phyloP scores from a whole-genome alignment of 768 basidiomycete species.

The Peribolospora baueri region DNA sequence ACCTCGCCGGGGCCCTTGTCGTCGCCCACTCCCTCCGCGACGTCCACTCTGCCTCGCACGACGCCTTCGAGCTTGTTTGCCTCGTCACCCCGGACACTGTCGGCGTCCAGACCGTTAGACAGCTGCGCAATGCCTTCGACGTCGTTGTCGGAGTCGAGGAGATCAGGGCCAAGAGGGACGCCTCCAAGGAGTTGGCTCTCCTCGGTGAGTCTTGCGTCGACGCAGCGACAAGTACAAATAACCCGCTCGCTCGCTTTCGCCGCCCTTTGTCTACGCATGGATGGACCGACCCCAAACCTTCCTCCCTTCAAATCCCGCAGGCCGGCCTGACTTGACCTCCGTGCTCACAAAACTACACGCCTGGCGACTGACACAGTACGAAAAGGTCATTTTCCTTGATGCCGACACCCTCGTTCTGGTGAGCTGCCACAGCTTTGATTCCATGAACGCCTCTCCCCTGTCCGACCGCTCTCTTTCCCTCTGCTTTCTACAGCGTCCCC shows the following conservation, averaged over 20 bases:
- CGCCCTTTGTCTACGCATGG: slow-evolving; percentile 1
- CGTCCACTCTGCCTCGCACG: slow-evolving; percentile 37
- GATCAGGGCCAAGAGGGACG: slow-evolving; percentile 42
- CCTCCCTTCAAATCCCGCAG: slow-evolving; percentile 23
- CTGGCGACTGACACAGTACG: slow-evolving; percentile 69
- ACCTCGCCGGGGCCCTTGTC: slow-evolving; percentile 77
- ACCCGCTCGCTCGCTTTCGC: not conserved
- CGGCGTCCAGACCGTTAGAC: slow-evolving; percentile 53
- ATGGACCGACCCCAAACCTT: not conserved
- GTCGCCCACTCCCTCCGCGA: slow-evolving; percentile 64
- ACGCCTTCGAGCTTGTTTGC: slow-evolving; percentile 42
- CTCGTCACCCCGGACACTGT: slow-evolving; percentile 85
- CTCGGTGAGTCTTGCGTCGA: slow-evolving; percentile 35
- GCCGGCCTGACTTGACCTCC: slow-evolving; percentile 74
- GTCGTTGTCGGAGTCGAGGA: slow-evolving; percentile 77
- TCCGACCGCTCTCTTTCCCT: slow-evolving; percentile 13
- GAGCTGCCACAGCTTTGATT: too few relatives aligned
- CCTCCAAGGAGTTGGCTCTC: slow-evolving; percentile 34
- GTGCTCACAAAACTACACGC: slow-evolving; percentile 91
- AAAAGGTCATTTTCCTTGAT: slow-evolving; percentile 72
- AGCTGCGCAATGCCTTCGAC: slow-evolving; percentile 54
- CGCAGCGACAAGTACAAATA: not conserved
- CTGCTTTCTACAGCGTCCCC: slow-evolving; percentile 31
- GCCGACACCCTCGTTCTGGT: slow-evolving; percentile 63
- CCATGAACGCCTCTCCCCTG: too few relatives aligned